Evolutionary conservation across 2,329 filamentous ascomycete species (phyloP).

Genomic region (Penicillium sp.): DNA sequence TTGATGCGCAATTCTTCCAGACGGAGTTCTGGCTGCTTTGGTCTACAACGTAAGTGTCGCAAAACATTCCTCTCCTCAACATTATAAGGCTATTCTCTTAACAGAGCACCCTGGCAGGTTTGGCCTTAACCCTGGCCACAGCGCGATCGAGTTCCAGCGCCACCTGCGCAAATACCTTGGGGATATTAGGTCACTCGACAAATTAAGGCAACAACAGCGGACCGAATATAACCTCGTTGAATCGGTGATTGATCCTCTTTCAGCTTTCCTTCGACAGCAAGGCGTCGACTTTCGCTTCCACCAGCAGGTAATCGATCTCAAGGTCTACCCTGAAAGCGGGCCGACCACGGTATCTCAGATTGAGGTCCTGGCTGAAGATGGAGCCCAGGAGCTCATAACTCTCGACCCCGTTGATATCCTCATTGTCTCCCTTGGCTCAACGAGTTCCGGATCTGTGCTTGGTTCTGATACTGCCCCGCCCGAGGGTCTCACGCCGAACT

Average conservation of each 20-base stretch:
- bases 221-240: constrained; percentile 30
- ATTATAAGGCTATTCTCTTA: no score
- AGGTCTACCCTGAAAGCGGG: constrained; percentile 21
- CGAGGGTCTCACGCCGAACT: no score
- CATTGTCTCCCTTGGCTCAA: constrained; percentile 40
- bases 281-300: constrained; percentile 32
- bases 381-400: constrained; percentile 26
- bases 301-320: constrained; percentile 25
- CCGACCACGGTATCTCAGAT: constrained; percentile 35
- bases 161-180: constrained; percentile 24
- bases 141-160: constrained; percentile 25
- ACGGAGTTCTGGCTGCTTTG: constrained; percentile 32
- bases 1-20: constrained; percentile 26
- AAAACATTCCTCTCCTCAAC: not conserved
- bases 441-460: no score
- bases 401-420: constrained; percentile 40
- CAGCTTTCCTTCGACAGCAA: constrained; percentile 25
- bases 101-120: constrained; percentile 10
- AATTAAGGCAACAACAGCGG: constrained; percentile 2
- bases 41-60: constrained; percentile 27
- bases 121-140: constrained; percentile 26
- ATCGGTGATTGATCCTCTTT: constrained; percentile 29
- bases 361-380: constrained; percentile 26
- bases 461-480: no score
- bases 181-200: constrained; percentile 23